phyloP scores from a whole-genome alignment of 768 basidiomycete species.

The Boletus speciosus region DNA sequence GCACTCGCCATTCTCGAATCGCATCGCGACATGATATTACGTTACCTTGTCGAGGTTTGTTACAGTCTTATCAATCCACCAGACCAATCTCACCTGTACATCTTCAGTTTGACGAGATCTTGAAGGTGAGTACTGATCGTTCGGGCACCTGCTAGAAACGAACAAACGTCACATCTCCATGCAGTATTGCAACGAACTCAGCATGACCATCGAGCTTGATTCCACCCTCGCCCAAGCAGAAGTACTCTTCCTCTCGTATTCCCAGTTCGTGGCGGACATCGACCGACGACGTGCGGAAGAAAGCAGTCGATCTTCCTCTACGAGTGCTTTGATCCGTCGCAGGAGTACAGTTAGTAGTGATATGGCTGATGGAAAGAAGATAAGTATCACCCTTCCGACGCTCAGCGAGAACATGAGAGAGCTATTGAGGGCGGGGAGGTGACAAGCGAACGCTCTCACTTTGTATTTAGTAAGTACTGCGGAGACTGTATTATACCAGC shows the following conservation, averaged over 20 bases:
- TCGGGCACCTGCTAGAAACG: neutral
- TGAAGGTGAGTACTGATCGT: conserved; percentile 22
- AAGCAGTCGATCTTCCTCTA: conserved; percentile 13
- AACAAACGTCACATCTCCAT: conserved; percentile 24
- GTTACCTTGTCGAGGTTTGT: conserved; percentile 89
- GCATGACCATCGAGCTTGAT: conserved; percentile 96
- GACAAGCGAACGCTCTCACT: neutral
- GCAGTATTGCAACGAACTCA: conserved; percentile 87
- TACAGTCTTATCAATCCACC: neutral
- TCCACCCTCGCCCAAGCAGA: conserved; percentile 95
- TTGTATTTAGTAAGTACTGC: neutral
- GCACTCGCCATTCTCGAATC: conserved; percentile 93
- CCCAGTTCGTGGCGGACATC: conserved; percentile 83
- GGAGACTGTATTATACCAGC: conserved; percentile 16
- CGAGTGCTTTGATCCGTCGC: conserved; percentile 34
- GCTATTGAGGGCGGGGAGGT: conserved; percentile 49
- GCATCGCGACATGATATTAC: conserved; percentile 90
- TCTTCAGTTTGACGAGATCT: conserved; percentile 57
- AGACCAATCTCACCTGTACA: conserved; percentile 2
- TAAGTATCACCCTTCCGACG: conserved; percentile 41
- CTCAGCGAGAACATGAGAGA: conserved; percentile 64
- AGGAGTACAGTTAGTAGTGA: conserved; percentile 15
- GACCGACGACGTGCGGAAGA: conserved; percentile 75
- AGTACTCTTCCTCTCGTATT: conserved; percentile 91
- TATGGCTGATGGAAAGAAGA: conserved; percentile 12